Evolutionary conservation across 768 basidiomycete species (phyloP), one percentile per base, ranked within the genome.

Genomic region (Mycena haematopus): DNA sequence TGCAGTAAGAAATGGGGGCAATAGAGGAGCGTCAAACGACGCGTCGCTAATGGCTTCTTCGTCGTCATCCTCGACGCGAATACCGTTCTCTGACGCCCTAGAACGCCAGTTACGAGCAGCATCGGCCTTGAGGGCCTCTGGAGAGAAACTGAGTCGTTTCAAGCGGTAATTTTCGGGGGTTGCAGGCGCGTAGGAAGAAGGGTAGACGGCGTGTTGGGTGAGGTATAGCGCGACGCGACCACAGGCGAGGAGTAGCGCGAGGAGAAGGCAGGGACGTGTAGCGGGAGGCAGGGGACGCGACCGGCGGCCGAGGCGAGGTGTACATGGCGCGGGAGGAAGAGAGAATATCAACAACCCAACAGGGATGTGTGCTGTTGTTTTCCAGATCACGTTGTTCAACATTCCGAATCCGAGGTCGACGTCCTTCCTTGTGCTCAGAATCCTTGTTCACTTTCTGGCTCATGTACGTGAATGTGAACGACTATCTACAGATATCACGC

Each of bases 311-410:
- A 22, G 60, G 65, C 24, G 56, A 45, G 44, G 55, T 60, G 54
- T 62, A 66, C 65, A 66, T 66, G 25, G 60, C 35, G 33, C 33
- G 35, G 10, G 24, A 38, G 46, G 51, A 6, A n/a, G 42, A 33
- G 57, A 25, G 15, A n/a, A 2, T 25, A 31, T 42, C 40, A 82
- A 22, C 49, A 71, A 35, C 68, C 81, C 3, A 68, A 69, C 56
- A 84, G 84, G 36, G 36, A 14, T 13, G 36, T 36, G 36, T 36
- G 11, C 9, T 3, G 13, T 36, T 10, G 14, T 10, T 10, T 36
- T 36, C 13, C 9, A 15, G 36, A n/a, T 36, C 36, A 36, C 36
- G 36, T 36, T 36, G 13, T 14, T 31, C 29, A 31, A n/a, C n/a
- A n/a, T n/a, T n/a, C n/a, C n/a, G n/a, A n/a, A n/a, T n/a, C n/a